A percentile compares a stretch with the other conserved stretches of the same genome.
These are phyloP conservation scores for Jamesozyma spencerorum DNA, from an alignment of 805 yeast genomes.

Conservation along the genomic window DNA sequence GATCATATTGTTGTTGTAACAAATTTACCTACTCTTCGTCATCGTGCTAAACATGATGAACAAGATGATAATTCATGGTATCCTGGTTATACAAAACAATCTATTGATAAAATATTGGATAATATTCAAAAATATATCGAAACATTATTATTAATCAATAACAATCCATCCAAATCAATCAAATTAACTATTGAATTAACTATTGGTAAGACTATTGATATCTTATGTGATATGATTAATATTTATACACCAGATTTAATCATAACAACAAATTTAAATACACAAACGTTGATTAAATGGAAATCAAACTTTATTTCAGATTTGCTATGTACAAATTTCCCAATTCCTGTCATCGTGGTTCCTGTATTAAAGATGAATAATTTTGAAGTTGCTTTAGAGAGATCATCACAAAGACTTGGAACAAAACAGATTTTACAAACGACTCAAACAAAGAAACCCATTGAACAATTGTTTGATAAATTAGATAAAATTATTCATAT, in stretches of 20 bases:
- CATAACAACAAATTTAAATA: slow-evolving; percentile 19
- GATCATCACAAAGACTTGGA: neutral
- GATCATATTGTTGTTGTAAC: slow-evolving; percentile 60
- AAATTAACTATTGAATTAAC: slow-evolving; percentile 29
- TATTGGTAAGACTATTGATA: slow-evolving; percentile 20
- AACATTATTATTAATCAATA: slow-evolving; percentile 9
- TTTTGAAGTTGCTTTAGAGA: slow-evolving; percentile 17
- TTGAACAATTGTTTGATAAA: neutral
- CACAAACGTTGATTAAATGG: slow-evolving; percentile 10
- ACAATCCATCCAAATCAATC: slow-evolving; percentile 13
- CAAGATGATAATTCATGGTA: slow-evolving; percentile 20
- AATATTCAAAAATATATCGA: slow-evolving; percentile 17
- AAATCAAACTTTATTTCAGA: slow-evolving; percentile 22
- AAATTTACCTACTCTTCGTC: slow-evolving; percentile 20
- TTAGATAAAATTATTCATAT: neutral
- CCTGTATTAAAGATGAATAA: slow-evolving; percentile 23
- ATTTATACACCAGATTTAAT: slow-evolving; percentile 28
- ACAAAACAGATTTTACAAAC: neutral
- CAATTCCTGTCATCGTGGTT: slow-evolving; percentile 25
- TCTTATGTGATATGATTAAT: slow-evolving; percentile 24
- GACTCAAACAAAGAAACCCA: neutral
- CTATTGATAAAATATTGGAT: slow-evolving; percentile 16
- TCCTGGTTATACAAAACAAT: slow-evolving; percentile 23
- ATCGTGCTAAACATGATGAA: neutral
- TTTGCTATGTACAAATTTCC: slow-evolving; percentile 18